Percentiles rank a stretch among this genome's conserved stretches.
Evolutionary conservation across 2,329 filamentous ascomycete species (phyloP).

Genomic region (Colletotrichum spaethianum): DNA sequence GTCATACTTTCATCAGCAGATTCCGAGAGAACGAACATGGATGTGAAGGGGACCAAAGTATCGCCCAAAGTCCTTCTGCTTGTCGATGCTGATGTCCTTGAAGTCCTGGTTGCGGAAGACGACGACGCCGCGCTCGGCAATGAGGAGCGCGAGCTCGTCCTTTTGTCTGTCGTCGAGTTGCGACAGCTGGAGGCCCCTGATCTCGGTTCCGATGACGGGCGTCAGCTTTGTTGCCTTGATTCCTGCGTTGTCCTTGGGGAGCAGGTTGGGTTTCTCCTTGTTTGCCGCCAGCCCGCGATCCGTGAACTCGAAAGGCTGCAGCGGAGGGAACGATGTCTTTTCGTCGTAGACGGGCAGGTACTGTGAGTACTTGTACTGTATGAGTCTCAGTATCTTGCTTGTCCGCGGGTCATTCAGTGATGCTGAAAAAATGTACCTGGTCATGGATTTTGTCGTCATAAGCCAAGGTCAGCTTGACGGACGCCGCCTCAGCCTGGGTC

Average conservation of each 20-base stretch:
- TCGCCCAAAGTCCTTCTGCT: constrained; percentile 29
- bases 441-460: constrained; percentile 30
- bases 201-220: constrained; percentile 56
- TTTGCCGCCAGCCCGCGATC: constrained; percentile 51
- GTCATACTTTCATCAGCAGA: neutral
- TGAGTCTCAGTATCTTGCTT: neutral
- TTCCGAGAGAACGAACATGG: constrained; percentile 48
- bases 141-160: constrained; percentile 59
- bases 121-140: constrained; percentile 58
- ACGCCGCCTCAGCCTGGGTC: constrained; percentile 46
- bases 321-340: constrained; percentile 47
- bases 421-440: neutral
- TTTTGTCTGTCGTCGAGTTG: constrained; percentile 55
- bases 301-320: constrained; percentile 49
- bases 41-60: constrained; percentile 56
- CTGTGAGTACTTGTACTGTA: constrained; percentile 49
- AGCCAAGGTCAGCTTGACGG: constrained; percentile 23
- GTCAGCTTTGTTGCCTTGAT: constrained; percentile 42
- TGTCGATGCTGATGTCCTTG: constrained; percentile 30
- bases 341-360: constrained; percentile 54
- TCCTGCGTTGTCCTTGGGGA: constrained; percentile 41
- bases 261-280: constrained; percentile 48
- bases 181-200: constrained; percentile 56
- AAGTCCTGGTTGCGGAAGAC: constrained; percentile 55
- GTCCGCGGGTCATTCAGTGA: neutral